phyloP scores from a whole-genome alignment of 805 yeast species.

The Sungouiella thailandica region DNA sequence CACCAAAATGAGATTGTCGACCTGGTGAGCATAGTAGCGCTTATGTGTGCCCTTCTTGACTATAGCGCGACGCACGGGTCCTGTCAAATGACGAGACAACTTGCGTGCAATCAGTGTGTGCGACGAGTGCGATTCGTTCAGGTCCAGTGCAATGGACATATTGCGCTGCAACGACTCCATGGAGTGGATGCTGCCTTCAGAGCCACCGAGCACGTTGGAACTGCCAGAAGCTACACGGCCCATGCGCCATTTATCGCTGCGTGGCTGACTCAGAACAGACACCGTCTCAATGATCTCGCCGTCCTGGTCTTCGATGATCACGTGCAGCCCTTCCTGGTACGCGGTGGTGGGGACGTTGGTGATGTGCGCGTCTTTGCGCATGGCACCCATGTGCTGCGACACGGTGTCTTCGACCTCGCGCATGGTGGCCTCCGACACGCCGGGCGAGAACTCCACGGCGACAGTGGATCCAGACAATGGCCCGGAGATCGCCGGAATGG shows the following conservation, averaged over 20 bases:
- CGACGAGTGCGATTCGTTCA: constrained; percentile 9
- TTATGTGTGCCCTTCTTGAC: constrained; percentile 28
- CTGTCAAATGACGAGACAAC: constrained; percentile 9
- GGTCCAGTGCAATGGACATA: constrained; percentile 24
- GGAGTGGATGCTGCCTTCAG: constrained; percentile 32
- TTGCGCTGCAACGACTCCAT: constrained; percentile 35
- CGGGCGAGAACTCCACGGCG: too few relatives aligned
- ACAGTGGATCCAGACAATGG: too few relatives aligned
- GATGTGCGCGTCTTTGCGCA: not conserved
- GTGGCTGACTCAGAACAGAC: constrained; percentile 24
- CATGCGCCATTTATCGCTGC: not conserved
- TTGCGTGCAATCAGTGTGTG: constrained; percentile 8
- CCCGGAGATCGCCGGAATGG: too few relatives aligned
- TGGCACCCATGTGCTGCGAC: not conserved
- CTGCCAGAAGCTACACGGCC: constrained; percentile 4
- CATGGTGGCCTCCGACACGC: not conserved
- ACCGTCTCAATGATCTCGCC: constrained; percentile 72
- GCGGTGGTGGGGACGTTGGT: constrained; percentile 28
- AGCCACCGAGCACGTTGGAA: constrained; percentile 9
- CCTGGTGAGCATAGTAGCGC: constrained; percentile 60
- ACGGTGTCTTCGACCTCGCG: not conserved
- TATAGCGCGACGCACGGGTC: constrained; percentile 19
- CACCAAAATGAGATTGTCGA: constrained; percentile 71
- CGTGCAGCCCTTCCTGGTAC: constrained; percentile 59
- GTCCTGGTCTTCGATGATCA: constrained; percentile 74